Conservation (phyloP, 2,329 filamentous ascomycete species). For the Calonectria pseudoreteaudii region DNA sequence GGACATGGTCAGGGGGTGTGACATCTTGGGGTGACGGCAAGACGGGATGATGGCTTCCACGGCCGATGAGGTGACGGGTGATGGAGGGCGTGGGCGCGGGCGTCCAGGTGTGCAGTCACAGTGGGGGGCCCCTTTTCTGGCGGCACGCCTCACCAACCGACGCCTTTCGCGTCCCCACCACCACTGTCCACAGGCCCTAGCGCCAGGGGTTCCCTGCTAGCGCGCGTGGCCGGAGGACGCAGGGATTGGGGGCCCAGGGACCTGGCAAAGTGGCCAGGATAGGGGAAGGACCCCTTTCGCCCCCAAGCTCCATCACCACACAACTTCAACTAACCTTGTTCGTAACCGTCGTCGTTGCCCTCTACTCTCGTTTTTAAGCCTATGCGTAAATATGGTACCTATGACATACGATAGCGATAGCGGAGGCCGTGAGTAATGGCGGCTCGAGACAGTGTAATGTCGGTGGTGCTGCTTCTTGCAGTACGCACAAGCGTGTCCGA, state of each 20-base stretch:
- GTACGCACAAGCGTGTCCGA: background rate
- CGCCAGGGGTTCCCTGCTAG: constrained; percentile 33
- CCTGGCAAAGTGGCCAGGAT: constrained; percentile 23
- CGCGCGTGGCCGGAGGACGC: constrained; percentile 18
- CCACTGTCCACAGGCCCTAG: constrained; percentile 20
- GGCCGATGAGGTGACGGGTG: constrained; percentile 25
- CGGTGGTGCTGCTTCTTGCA: background rate
- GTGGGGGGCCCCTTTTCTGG: constrained; percentile 31
- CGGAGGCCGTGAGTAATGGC: constrained; percentile 5
- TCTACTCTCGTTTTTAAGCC: constrained; percentile 5
- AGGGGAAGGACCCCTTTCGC: constrained; percentile 33
- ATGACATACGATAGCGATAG: background rate
- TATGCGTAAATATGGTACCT: background rate
- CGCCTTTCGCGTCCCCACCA: constrained; percentile 29
- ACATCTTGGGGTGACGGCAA: constrained; percentile 26
- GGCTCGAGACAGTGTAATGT: background rate
- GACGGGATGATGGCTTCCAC: constrained; percentile 26
- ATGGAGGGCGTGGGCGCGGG: constrained; percentile 25
- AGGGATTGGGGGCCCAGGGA: constrained; percentile 28
- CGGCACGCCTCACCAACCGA: constrained; percentile 26
- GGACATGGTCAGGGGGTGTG: constrained; percentile 4
- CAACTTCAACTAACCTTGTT: background rate
- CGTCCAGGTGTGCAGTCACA: constrained; percentile 31
- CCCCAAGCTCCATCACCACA: background rate
- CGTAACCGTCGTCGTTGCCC: background rate